Conservation (phyloP, 176 grass and related monocot species). For the maize (Zea mays) region Zm-B73-REFERENCE-NAM-5.0 NC_050099.1:173617501-173618000, state of each 20-base stretch:
- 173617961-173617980: too few relatives aligned
- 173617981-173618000: too few relatives aligned
- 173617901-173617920: conserved; percentile 40
- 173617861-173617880: conserved; percentile 63
- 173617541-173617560: conserved; percentile 82
- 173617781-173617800: conserved; percentile 40
- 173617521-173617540: conserved; percentile 83
- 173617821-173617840: conserved; percentile 48
- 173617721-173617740: conserved; percentile 40
- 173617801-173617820: conserved; percentile 51
- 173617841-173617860: conserved; percentile 36
- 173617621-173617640: conserved; percentile 62
- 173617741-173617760: too few relatives aligned
- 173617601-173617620: conserved; percentile 62
- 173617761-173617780: conserved; percentile 10
- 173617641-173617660: conserved; percentile 55
- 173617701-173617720: conserved; percentile 74
- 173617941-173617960: conserved; percentile 38
- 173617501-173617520: conserved; percentile 71
- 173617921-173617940: conserved; percentile 55
- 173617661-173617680: conserved; percentile 73
- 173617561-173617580: conserved; percentile 93
- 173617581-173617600: conserved; percentile 73
- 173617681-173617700: conserved; percentile 73
- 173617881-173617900: conserved; percentile 53